Base-by-base conservation (phyloP, 2,329 filamentous ascomycete genomes). In the Aspergillus tamarii region DNA sequence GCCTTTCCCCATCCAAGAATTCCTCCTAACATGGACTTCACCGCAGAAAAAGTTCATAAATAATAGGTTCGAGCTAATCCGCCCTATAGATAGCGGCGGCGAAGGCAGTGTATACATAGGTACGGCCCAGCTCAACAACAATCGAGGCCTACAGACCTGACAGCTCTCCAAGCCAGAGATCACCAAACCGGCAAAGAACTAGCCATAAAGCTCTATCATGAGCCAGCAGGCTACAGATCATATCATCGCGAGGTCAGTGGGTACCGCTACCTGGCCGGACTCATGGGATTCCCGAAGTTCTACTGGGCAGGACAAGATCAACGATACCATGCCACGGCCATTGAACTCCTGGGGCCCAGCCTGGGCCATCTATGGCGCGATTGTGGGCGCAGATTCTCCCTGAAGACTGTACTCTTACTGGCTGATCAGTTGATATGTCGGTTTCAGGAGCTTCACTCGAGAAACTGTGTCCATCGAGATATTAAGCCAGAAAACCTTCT, bases 401-500 rank as follows among this genome's bases (percentile, higher is more conserved):
- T 99, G 72, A 99, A 99, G 90, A 99, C 95, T 1, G 95, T 98
- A 30, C 87, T 99, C 48, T 88, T 99, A 28, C 88, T 99, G 55
- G 95, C 95, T 77, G 95, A 99, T 75, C 95, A 99, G 84, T 90
- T 97, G 80, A 98, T 99, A 80, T 98, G 94, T 69, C 94, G 95
- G 74, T 97, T 99, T 81, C 94, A 99, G 83, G 98, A 98, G 84
- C 98, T 99, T 74, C 95, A 99, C 81, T 95, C 95, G 84, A 98
- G 98, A 84, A 97, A 93, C 10, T 98, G 98, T 81, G 98, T 98
- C 79, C 95, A 99, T 84, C 94, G 95, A 82, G 95, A 98, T 81
- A 98, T 99, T 85, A 99, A 99, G 87, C 95, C 95, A 39, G 95
- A 98, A 85, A 98, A 99, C 87, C 98, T 98, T 84, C 86, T 98